These are phyloP conservation scores for Halenospora varia DNA, from an alignment of 495 filamentous ascomycete genomes.

Conservation along the genomic window DNA sequence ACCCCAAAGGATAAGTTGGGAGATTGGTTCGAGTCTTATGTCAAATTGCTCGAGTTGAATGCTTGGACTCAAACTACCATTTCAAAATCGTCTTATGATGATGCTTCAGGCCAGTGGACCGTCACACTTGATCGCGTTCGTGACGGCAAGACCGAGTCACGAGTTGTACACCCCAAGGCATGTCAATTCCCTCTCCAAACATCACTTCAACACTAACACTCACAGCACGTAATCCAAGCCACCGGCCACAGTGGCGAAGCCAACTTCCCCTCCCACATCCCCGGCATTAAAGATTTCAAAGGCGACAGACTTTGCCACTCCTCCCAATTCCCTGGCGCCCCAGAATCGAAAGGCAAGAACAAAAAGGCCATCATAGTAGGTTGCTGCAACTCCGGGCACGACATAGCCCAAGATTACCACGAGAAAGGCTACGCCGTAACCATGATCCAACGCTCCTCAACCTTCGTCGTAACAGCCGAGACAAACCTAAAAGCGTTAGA, in stretches of 20 bases:
- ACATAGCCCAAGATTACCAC: constrained; percentile 79
- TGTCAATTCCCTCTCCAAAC: not conserved
- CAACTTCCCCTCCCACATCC: constrained; percentile 46
- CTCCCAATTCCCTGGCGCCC: constrained; percentile 55
- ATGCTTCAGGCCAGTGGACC: constrained; percentile 49
- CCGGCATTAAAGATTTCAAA: constrained; percentile 46
- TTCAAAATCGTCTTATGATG: constrained; percentile 43
- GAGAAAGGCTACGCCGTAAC: constrained; percentile 84
- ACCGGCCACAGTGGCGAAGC: constrained; percentile 65
- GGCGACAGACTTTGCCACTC: constrained; percentile 64
- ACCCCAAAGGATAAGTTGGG: constrained; percentile 70
- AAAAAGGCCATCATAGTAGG: constrained; percentile 76
- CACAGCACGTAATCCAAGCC: constrained; percentile 54
- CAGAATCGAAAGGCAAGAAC: constrained; percentile 31
- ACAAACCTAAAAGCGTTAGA: constrained; percentile 34
- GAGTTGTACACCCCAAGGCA: constrained; percentile 48
- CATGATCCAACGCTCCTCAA: constrained; percentile 74
- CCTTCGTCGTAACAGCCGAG: constrained; percentile 60
- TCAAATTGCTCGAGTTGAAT: constrained; percentile 59
- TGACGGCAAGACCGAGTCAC: constrained; percentile 43
- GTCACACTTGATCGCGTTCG: constrained; percentile 42
- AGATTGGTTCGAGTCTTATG: constrained; percentile 68
- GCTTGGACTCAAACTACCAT: constrained; percentile 53
- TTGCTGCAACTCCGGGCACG: constrained; percentile 75
- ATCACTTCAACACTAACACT: constrained; percentile 3